These are phyloP conservation scores for Pholiota molesta DNA, from an alignment of 768 basidiomycete species.

Conservation along the genomic window DNA sequence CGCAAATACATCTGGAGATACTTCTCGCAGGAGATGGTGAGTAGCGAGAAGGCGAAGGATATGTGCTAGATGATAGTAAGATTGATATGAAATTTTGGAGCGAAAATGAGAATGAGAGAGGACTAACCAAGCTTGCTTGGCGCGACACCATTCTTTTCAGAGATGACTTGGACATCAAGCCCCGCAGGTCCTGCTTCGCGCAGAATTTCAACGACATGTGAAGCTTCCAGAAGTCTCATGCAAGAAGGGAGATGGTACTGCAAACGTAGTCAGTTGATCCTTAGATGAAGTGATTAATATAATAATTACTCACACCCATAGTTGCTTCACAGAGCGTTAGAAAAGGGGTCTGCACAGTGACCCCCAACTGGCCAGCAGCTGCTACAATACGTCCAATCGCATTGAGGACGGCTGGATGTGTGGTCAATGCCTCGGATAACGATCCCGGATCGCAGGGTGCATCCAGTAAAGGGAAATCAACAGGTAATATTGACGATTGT, in stretches of 20 bases:
- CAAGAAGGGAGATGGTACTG: constrained; percentile 79
- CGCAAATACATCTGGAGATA: constrained; percentile 71
- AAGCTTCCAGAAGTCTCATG: constrained; percentile 71
- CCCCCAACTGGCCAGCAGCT: constrained; percentile 68
- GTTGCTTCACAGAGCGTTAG: constrained; percentile 72
- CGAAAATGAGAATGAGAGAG: neutral
- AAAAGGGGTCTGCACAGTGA: constrained; percentile 69
- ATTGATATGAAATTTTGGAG: neutral
- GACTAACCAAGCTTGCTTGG: constrained; percentile 53
- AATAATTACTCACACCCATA: constrained; percentile 56
- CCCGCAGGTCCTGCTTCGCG: constrained; percentile 61
- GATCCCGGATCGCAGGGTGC: constrained; percentile 47
- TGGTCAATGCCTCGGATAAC: constrained; percentile 54
- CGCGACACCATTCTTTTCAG: constrained; percentile 45
- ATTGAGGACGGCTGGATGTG: constrained; percentile 59
- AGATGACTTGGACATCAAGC: constrained; percentile 51
- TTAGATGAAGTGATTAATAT: neutral
- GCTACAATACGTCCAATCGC: constrained; percentile 70
- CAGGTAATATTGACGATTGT: constrained; percentile 6
- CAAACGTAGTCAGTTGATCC: constrained; percentile 6
- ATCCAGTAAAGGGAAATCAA: constrained; percentile 65
- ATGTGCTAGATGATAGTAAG: constrained; percentile 51
- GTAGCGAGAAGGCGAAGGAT: constrained; percentile 77
- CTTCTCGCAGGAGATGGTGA: constrained; percentile 74
- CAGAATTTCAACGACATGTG: constrained; percentile 71